Percentiles rank a stretch among this genome's conserved stretches.
These are phyloP conservation scores for Calocera cornea DNA, from an alignment of 768 basidiomycete genomes.

Conservation along the genomic window DNA sequence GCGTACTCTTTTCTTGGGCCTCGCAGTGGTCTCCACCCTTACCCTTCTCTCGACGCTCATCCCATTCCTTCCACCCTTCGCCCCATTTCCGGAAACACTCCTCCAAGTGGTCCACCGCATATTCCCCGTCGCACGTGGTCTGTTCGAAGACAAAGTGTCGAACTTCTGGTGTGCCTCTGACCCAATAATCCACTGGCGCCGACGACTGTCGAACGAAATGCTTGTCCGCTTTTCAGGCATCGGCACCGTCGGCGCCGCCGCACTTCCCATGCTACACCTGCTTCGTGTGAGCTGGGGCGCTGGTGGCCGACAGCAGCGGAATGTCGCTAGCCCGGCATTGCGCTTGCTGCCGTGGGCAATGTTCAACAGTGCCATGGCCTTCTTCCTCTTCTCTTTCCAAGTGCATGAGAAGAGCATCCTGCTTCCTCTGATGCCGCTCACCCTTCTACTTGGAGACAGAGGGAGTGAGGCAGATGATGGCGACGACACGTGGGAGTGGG, in stretches of 20 bases:
- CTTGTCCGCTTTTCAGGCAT: conserved; percentile 54
- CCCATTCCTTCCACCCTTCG: conserved; percentile 57
- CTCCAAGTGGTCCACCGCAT: conserved; percentile 62
- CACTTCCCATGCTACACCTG: conserved; percentile 25
- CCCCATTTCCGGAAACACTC: conserved; percentile 32
- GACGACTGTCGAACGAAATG: conserved; percentile 31
- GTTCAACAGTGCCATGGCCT: conserved; percentile 70
- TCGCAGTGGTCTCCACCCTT: conserved; percentile 46
- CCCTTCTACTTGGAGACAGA: conserved; percentile 45
- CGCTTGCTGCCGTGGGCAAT: conserved; percentile 68
- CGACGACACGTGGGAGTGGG: conserved; percentile 48
- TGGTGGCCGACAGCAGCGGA: conserved; percentile 5
- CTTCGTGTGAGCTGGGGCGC: conserved; percentile 17
- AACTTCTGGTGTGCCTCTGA: conserved; percentile 97
- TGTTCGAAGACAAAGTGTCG: conserved; percentile 93
- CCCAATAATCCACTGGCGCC: conserved; percentile 73
- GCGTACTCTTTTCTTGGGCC: conserved; percentile 44
- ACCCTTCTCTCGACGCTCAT: conserved; percentile 60
- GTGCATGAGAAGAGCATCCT: conserved; percentile 92
- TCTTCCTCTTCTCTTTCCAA: conserved; percentile 94
- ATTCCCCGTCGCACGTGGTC: conserved; percentile 80
- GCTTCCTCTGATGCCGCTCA: conserved; percentile 72
- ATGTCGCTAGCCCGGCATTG: conserved; percentile 37
- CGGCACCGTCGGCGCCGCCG: conserved; percentile 57
- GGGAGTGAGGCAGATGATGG: conserved; percentile 9